phyloP scores from a whole-genome alignment of 2,329 filamentous ascomycete species.

The Colletotrichum cuscutae region DNA sequence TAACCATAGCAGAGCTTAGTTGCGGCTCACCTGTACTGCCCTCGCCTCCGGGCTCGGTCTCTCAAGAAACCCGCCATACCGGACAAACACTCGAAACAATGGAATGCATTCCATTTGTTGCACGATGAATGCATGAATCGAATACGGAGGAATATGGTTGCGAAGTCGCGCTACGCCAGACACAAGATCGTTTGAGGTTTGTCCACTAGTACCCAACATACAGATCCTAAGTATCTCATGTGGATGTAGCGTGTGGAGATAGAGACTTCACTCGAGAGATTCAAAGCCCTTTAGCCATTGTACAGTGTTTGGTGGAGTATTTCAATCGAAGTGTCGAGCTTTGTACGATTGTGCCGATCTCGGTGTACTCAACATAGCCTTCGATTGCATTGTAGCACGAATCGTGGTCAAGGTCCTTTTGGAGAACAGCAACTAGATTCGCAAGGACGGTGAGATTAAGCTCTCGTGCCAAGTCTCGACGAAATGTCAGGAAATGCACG shows the following conservation, averaged over 20 bases:
- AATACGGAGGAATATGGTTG: conserved; percentile 1
- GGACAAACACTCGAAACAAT: not conserved
- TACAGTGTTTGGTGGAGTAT: not conserved
- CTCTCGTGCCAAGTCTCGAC: not conserved
- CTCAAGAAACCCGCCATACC: not conserved
- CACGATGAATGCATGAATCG: not conserved
- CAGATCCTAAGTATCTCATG: no score
- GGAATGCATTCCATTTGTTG: not conserved
- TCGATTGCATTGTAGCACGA: not conserved
- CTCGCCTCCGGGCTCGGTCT: not conserved
- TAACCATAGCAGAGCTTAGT: not conserved
- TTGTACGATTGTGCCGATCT: not conserved
- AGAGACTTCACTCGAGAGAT: no score
- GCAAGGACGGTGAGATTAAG: not conserved
- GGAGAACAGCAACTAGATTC: not conserved
- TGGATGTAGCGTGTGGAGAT: no score
- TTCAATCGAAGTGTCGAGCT: not conserved
- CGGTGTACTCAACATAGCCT: not conserved
- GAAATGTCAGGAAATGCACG: not conserved
- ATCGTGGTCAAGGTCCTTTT: not conserved
- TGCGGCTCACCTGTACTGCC: not conserved
- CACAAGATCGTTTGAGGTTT: not conserved
- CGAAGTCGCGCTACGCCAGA: not conserved
- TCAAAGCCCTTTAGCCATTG: no score
- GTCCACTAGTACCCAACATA: no score